A percentile compares a stretch with the other conserved stretches of the same genome.
phyloP scores from a whole-genome alignment of 2,329 filamentous ascomycete genomes.

The Neonectria sp. region DNA sequence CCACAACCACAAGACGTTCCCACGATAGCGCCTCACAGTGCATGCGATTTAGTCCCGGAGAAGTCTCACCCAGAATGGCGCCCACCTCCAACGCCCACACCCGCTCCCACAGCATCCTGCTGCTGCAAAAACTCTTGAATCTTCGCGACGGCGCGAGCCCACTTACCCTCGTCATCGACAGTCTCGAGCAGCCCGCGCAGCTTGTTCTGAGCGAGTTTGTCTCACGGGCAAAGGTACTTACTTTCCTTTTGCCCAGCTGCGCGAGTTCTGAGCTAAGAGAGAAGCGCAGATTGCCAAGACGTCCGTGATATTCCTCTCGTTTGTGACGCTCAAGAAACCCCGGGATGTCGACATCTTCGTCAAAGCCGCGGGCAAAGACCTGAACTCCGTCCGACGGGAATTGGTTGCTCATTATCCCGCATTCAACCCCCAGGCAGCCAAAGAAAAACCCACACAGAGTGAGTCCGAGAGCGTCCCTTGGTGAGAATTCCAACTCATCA shows the following conservation, averaged over 20 bases:
- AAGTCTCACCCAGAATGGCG: conserved; percentile 62
- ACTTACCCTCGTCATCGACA: conserved; percentile 89
- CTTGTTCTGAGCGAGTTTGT: conserved; percentile 83
- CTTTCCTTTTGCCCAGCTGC: background rate
- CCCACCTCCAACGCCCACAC: conserved; percentile 74
- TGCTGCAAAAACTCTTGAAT: conserved; percentile 87
- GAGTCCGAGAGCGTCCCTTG: conserved; percentile 42
- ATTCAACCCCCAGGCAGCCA: conserved; percentile 54
- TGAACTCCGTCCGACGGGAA: conserved; percentile 71
- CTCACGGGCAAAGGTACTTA: conserved; percentile 77
- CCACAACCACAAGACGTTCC: background rate
- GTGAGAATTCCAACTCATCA: conserved; percentile 5
- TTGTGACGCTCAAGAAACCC: conserved; percentile 79
- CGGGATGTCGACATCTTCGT: conserved; percentile 78
- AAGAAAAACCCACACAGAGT: conserved; percentile 60
- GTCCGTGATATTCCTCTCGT: conserved; percentile 83
- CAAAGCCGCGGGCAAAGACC: conserved; percentile 71
- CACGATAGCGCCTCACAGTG: background rate
- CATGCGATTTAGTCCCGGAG: background rate
- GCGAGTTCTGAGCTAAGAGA: conserved; percentile 11
- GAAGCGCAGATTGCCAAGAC: conserved; percentile 69
- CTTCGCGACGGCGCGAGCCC: conserved; percentile 86
- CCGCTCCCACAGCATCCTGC: conserved; percentile 85
- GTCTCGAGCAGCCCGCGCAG: conserved; percentile 83
- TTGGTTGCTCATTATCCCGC: conserved; percentile 67